Evolutionary conservation across 345 rosid species (phyloP), one percentile per base, ranked within the genome.

Genomic region (Dovyalis caffra): DNA sequence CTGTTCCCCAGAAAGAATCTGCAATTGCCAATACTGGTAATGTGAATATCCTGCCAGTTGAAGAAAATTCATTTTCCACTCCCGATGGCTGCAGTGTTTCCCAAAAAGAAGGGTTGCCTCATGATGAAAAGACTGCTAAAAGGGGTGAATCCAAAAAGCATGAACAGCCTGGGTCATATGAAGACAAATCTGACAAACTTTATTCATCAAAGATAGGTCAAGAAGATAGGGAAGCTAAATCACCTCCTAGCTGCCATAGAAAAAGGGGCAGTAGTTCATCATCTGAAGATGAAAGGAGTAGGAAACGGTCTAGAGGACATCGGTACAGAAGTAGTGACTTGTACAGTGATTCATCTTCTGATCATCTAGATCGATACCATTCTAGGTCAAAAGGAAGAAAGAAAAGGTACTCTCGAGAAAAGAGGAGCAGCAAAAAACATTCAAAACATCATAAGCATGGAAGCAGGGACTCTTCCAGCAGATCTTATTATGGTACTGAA

Each of bases 381-480:
- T 91, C 95, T 32, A 88, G 86, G 70, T 90, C 97, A 4, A 88
- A 86, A 77, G 80, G 85, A 64, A 87, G 85, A 71, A 79, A 76
- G 84, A 85, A 82, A 77, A 80, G 71, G 67, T 89, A 90, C 35
- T 85, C 91, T 28, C 74, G 66, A 70, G 91, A 88, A 57, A 91
- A 90, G 86, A 90, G 83, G 6, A 84, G 88, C 20, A 82, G 89
- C 72, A 89, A 86, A 82, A 91, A 87, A 74, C 88, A 87, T 75
- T 80, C 90, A 28, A 89, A 86, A 74, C 94, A 79, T 77, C 80
- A 38, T 43, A 83, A 77, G 68, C 87, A 81, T 77, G 76, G 77
- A 61, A 80, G 33, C 76, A 85, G 85, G 77, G 88, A 85, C 47
- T 85, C 87, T n/a, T n/a, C 83, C 23, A 74, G 84, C 68, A 74